Percentiles rank a stretch among this genome's conserved stretches.
These are phyloP conservation scores for Malus domestica DNA, from an alignment of 306 rosid genomes.

Conservation along the genomic window DNA sequence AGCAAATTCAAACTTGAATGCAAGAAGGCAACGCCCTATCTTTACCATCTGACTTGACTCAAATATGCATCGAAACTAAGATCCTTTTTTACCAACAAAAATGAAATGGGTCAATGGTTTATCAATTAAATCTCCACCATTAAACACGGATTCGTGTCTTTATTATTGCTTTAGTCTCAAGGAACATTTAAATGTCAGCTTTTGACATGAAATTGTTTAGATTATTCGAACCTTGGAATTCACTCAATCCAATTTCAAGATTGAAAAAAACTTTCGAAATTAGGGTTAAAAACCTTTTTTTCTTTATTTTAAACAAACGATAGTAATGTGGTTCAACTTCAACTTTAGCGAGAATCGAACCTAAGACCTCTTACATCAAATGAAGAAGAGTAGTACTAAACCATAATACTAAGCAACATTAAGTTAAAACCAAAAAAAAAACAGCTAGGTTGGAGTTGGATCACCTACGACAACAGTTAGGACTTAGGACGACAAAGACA, in stretches of 20 bases:
- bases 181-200: neutral
- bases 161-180: neutral
- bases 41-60: neutral
- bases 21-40: neutral
- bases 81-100: neutral
- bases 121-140: neutral
- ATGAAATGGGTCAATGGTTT: neutral
- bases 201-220: neutral
- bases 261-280: neutral
- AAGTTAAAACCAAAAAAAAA: too few relatives aligned
- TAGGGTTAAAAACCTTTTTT: too few relatives aligned
- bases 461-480: neutral
- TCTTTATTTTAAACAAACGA: too few relatives aligned
- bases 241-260: neutral
- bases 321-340: too few relatives aligned
- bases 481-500: neutral
- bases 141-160: neutral
- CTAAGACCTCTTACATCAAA: fast-evolving
- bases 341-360: too few relatives aligned
- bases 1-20: too few relatives aligned
- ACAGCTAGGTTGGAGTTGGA: neutral
- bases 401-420: too few relatives aligned
- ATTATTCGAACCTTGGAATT: neutral
- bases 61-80: neutral
- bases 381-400: fast-evolving